Percentiles rank a stretch among this genome's conserved stretches.
Conservation (phyloP, 2,329 filamentous ascomycete genomes). For the Xylaria sp. region DNA sequence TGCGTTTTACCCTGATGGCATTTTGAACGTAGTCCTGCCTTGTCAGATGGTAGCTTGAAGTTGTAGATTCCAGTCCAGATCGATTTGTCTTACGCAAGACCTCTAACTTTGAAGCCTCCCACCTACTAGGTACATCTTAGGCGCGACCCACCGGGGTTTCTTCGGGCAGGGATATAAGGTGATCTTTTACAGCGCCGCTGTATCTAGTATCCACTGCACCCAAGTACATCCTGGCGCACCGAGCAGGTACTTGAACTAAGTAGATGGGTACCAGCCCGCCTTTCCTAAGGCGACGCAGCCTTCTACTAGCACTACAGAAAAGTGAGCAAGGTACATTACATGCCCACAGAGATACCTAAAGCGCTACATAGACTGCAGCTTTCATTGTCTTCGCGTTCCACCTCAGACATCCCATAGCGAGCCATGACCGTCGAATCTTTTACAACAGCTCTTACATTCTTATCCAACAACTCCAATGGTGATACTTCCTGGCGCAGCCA, state of each 20-base stretch:
- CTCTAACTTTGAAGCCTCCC: too few species aligned
- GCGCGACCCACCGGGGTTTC: background rate
- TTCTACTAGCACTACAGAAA: background rate
- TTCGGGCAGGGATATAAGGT: background rate
- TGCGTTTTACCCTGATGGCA: slow-evolving; percentile 42
- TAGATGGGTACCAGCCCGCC: background rate
- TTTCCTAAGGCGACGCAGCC: background rate
- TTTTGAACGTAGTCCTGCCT: slow-evolving; percentile 38
- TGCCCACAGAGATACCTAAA: background rate
- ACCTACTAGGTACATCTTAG: too few species aligned
- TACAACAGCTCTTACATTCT: slow-evolving; percentile 6
- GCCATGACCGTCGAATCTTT: slow-evolving; percentile 25
- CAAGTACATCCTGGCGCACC: background rate
- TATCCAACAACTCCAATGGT: slow-evolving; percentile 24
- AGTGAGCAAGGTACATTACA: background rate
- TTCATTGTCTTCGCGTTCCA: slow-evolving; percentile 37
- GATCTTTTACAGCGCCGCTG: too few species aligned
- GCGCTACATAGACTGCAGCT: slow-evolving; percentile 5
- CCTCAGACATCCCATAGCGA: slow-evolving; percentile 9
- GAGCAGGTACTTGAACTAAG: background rate
- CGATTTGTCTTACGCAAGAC: background rate
- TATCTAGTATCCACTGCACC: background rate
- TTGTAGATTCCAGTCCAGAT: background rate
- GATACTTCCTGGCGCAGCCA: slow-evolving; percentile 11
- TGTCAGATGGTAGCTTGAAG: slow-evolving; percentile 12